Evolutionary conservation across 768 basidiomycete species (phyloP).

Genomic region (Boletus pseudo-olivaceus): DNA sequence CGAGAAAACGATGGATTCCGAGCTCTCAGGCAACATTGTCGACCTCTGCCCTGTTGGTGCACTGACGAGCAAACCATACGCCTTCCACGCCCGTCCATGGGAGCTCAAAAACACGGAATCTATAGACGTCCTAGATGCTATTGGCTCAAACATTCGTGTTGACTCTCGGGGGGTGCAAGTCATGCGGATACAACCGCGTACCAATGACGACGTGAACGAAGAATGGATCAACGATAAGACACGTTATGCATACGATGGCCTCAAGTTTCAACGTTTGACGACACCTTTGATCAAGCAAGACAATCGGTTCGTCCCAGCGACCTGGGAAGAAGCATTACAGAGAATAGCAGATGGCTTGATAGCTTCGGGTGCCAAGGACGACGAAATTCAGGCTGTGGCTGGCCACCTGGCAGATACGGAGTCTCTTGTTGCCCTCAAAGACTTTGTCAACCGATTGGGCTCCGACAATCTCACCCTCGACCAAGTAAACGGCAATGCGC

Average conservation of each 20-base stretch:
- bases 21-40: slow-evolving; percentile 94
- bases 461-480: slow-evolving; percentile 92
- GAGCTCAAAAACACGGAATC: slow-evolving; percentile 98
- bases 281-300: slow-evolving; percentile 86
- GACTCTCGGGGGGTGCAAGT: slow-evolving; percentile 95
- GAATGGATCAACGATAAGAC: slow-evolving; percentile 99
- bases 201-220: slow-evolving; percentile 98
- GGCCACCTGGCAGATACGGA: slow-evolving; percentile 94
- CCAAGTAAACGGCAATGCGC: slow-evolving; percentile 57
- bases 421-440: slow-evolving; percentile 89
- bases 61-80: slow-evolving; percentile 96
- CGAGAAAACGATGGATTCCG: slow-evolving; percentile 95
- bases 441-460: slow-evolving; percentile 87
- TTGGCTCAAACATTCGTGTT: slow-evolving; percentile 95
- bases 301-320: slow-evolving; percentile 85
- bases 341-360: slow-evolving; percentile 77
- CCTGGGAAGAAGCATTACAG: slow-evolving; percentile 87
- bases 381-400: slow-evolving; percentile 94
- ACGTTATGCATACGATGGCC: slow-evolving; percentile 92
- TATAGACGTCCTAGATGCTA: slow-evolving; percentile 90
- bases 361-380: slow-evolving; percentile 74
- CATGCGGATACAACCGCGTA: slow-evolving; percentile 94
- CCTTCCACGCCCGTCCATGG: slow-evolving; percentile 97
- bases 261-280: slow-evolving; percentile 92
- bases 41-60: slow-evolving; percentile 99